Conservation (phyloP, 805 yeast genomes). For the Saccharomyces kudriavzevii region DNA sequence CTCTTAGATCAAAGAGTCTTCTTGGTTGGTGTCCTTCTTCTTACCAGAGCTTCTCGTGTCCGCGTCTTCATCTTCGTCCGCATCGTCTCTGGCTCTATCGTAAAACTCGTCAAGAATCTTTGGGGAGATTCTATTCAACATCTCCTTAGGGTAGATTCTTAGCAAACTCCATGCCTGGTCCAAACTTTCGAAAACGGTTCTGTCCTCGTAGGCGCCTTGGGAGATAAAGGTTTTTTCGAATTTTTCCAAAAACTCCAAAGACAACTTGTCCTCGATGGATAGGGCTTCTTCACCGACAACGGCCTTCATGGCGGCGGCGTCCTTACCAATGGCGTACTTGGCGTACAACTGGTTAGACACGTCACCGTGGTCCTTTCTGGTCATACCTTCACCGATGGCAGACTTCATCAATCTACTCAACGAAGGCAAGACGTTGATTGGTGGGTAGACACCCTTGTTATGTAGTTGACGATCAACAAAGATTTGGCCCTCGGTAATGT, state of each 20-base stretch:
- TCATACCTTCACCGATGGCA: slow-evolving; percentile 99
- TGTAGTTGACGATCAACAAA: slow-evolving; percentile 92
- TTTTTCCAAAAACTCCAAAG: slow-evolving; percentile 94
- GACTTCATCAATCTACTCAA: slow-evolving; percentile 97
- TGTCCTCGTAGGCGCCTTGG: slow-evolving; percentile 95
- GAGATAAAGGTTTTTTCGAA: slow-evolving; percentile 91
- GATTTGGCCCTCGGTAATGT: slow-evolving; percentile 98
- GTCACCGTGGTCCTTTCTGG: slow-evolving; percentile 99
- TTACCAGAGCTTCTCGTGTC: slow-evolving; percentile 23
- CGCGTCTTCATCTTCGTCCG: slow-evolving; percentile 42
- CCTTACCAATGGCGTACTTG: slow-evolving; percentile 98
- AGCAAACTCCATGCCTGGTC: slow-evolving; percentile 97
- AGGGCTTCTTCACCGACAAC: slow-evolving; percentile 99
- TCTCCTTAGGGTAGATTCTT: slow-evolving; percentile 97
- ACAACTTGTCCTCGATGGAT: slow-evolving; percentile 93
- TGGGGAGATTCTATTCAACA: slow-evolving; percentile 97
- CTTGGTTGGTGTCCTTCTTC: slow-evolving; percentile 10
- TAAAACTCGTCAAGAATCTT: slow-evolving; percentile 92
- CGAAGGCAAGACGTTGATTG: slow-evolving; percentile 96
- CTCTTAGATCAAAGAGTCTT: slow-evolving; percentile 21
- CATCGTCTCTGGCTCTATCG: slow-evolving; percentile 74
- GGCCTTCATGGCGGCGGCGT: slow-evolving; percentile 99
- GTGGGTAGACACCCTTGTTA: slow-evolving; percentile 97
- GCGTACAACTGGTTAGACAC: slow-evolving; percentile 98
- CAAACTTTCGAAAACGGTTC: slow-evolving; percentile 88